Evolutionary conservation across 2,329 filamentous ascomycete genomes (phyloP), one percentile per base, ranked within the genome.

Genomic region (Neofusicoccum laricinum): DNA sequence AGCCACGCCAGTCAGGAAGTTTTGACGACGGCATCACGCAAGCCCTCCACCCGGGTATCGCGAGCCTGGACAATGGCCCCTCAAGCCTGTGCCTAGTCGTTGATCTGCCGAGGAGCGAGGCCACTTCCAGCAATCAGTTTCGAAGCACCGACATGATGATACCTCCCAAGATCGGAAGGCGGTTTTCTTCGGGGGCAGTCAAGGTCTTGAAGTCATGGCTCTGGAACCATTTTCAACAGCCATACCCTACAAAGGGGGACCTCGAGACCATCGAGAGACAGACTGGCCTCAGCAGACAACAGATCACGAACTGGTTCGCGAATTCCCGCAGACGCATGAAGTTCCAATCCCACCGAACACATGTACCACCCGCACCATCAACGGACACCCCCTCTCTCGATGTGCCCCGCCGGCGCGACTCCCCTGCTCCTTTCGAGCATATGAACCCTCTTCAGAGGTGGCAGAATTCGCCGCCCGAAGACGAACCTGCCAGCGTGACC

Each of bases 251-350:
- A 66, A 6, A 66, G 6, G 64, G 68, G 12, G 69, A 73, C 34
- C 68, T 71, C 65, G 41, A 63, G 2, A 36, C 66, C 4, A 65
- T 73, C 1, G 66, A 70, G 30, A 64, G 65, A 3, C 66, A 68
- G 0, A 72, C 71, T 25, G 71, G 71, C 1, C 49, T 73, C 11
- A 72, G 69, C 49, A 70, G 67, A 40, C 67, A 67, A 1, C 71
- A 73, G 14, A 68, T 73, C 1, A 65, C 68, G 4, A 73, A 71
- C 8, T 73, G 71, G 71, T 72, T 73, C 19, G 71, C 71, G 4
- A 73, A 73, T 38, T 69, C 71, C 2, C 68, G 71, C 55, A 68
- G 71, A 2, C 68, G 71, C 14, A 69, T 67, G 19, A 70, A 71
- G 17, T 63, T 69, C 25, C 68, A 68, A 30, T 65, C 41, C 34